A percentile compares a stretch with the other conserved stretches of the same genome.
These are phyloP conservation scores for Tricholoma furcatifolium DNA, from an alignment of 768 basidiomycete species.

Conservation along the genomic window DNA sequence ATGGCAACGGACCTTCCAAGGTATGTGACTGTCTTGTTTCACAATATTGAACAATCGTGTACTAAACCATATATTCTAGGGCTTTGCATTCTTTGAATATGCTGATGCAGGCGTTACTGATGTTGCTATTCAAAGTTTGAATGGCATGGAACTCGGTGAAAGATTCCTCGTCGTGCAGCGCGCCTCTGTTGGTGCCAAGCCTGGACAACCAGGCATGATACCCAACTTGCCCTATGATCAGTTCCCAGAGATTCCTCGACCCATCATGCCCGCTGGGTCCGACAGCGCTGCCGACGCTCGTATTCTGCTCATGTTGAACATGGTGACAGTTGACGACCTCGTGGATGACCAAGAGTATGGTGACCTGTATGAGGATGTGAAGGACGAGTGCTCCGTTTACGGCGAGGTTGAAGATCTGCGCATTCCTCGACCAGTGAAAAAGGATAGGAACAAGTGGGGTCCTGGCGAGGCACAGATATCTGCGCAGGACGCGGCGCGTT, in stretches of 20 bases:
- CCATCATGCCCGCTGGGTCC: conserved; percentile 80
- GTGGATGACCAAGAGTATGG: conserved; percentile 88
- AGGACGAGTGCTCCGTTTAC: conserved; percentile 82
- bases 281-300: conserved; percentile 65
- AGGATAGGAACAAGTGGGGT: conserved; percentile 78
- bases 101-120: conserved; percentile 87
- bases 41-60: not conserved
- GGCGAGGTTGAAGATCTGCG: conserved; percentile 82
- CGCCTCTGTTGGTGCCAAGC: conserved; percentile 91
- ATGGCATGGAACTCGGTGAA: conserved; percentile 98
- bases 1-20: conserved; percentile 85
- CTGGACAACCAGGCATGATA: conserved; percentile 59
- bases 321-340: conserved; percentile 95
- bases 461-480: conserved; percentile 59
- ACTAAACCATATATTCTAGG: conserved; percentile 46
- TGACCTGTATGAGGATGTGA: conserved; percentile 93
- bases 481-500: conserved; percentile 63
- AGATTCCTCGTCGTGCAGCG: conserved; percentile 94
- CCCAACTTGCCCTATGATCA: conserved; percentile 75
- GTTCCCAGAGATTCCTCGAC: conserved; percentile 81
- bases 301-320: conserved; percentile 96
- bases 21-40: conserved; percentile 33
- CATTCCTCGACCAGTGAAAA: conserved; percentile 87
- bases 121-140: conserved; percentile 92
- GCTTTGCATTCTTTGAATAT: conserved; percentile 99